Evolutionary conservation across 2,329 filamentous ascomycete species (phyloP).

Genomic region (Teratosphaeria zuluensis): DNA sequence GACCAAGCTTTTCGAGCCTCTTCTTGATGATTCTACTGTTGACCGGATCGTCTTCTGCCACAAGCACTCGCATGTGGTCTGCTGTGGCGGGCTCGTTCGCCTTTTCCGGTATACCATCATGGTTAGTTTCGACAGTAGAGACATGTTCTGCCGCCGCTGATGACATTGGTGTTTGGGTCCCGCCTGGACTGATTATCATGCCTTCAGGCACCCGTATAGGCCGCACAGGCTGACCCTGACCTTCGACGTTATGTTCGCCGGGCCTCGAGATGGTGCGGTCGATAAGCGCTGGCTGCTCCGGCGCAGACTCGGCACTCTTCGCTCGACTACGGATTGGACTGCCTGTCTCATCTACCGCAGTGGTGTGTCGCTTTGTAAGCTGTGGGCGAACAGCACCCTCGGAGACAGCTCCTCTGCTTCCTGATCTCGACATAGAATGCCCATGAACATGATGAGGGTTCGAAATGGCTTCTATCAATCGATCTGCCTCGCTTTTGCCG

Average conservation of each 20-base stretch:
- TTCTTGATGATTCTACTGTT: conserved; percentile 77
- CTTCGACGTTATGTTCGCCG: conserved; percentile 31
- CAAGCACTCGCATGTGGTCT: conserved; percentile 54
- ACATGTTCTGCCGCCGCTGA: background rate
- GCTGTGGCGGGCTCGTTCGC: conserved; percentile 14
- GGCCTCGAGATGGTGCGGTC: conserved; percentile 10
- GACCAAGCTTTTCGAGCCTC: conserved; percentile 65
- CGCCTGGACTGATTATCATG: background rate
- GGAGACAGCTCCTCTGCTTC: conserved; percentile 4
- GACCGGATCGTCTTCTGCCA: conserved; percentile 82
- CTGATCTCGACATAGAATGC: conserved; percentile 13
- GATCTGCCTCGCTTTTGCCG: conserved; percentile 54
- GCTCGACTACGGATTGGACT: conserved; percentile 9
- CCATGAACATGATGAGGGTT: conserved; percentile 38
- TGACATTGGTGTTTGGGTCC: background rate
- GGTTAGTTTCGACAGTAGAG: background rate
- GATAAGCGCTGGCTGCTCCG: background rate
- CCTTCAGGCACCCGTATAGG: conserved; percentile 41
- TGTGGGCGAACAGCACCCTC: conserved; percentile 9
- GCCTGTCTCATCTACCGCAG: conserved; percentile 1
- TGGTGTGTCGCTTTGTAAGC: conserved; percentile 19
- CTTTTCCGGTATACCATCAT: conserved; percentile 2
- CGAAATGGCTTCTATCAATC: conserved; percentile 63
- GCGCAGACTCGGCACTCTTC: conserved; percentile 13
- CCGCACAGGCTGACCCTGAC: conserved; percentile 34